Conservation (phyloP, 495 filamentous ascomycete genomes). For the Penicillium paradoxum region DNA sequence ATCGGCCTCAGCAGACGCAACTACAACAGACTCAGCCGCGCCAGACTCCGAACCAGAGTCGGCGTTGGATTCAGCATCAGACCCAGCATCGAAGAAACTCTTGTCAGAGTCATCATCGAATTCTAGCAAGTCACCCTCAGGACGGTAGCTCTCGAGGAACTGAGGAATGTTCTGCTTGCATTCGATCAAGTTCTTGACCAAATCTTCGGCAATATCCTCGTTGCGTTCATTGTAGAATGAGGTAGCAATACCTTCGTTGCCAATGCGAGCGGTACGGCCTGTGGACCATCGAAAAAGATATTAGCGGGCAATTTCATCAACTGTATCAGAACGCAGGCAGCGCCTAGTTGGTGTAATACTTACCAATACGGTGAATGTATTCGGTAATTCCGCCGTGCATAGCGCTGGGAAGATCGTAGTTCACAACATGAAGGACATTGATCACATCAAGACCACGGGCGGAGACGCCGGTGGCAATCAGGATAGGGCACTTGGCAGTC, state of each 20-base stretch:
- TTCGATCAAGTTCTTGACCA: slow-evolving; percentile 78
- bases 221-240: slow-evolving; percentile 81
- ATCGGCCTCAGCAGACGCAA: no score
- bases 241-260: slow-evolving; percentile 77
- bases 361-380: slow-evolving; percentile 91
- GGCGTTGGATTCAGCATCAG: slow-evolving; percentile 3
- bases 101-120: slow-evolving; percentile 63
- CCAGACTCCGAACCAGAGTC: neutral
- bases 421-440: slow-evolving; percentile 86
- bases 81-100: slow-evolving; percentile 27
- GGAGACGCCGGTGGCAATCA: slow-evolving; percentile 79
- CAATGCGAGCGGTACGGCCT: slow-evolving; percentile 93
- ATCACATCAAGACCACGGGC: slow-evolving; percentile 88
- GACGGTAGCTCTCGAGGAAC: slow-evolving; percentile 64
- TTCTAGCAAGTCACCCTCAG: slow-evolving; percentile 44
- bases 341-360: slow-evolving; percentile 18
- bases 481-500: slow-evolving; percentile 63
- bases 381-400: slow-evolving; percentile 84
- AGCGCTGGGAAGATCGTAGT: slow-evolving; percentile 73
- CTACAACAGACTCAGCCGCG: neutral
- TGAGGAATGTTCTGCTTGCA: slow-evolving; percentile 72
- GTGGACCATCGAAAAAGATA: neutral
- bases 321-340: neutral
- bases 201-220: slow-evolving; percentile 57
- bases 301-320: neutral